Evolutionary conservation across 2,329 filamentous ascomycete species (phyloP), one percentile per base, ranked within the genome.

Genomic region (Cryphonectria nitschkei): DNA sequence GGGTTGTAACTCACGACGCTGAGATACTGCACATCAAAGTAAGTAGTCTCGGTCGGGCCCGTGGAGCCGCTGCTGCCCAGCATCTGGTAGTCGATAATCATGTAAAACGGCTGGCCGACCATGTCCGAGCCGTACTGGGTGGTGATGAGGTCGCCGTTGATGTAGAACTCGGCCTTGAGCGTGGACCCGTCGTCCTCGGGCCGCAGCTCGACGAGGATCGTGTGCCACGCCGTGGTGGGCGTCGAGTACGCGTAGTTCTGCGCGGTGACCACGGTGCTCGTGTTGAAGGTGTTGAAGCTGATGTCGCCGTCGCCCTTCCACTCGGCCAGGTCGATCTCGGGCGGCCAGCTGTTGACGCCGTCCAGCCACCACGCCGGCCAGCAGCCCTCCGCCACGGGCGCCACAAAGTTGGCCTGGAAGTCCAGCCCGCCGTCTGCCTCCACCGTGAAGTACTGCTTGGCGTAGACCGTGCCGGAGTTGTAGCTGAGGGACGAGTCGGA

Each of bases 361-460:
- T 84, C 87, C 9, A 87, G 77, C 86, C 86, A 88, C 74, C 88
- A 88, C 0, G 86, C 86, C 0, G 86, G 86, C 86, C 86, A 88
- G 0, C 84, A 86, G 16, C 84, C 81, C 73, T 80, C 78, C 0
- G 75, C 77, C 0, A 81, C 81, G 32, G 81, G 79, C 9, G 81
- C 81, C 69, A 76, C 77, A 68, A 83, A 79, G 70, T 82, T 79
- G 62, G 79, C 81, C 34, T 73, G 72, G 73, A 82, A 82, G 72
- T 82, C 81, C 68, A 80, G 81, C 2, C 81, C 81, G 11, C 80
- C 80, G 62, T 78, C 78, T 1, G 72, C 70, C 56, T 76, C 69
- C 60, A 82, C 80, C 34, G 75, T 81, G 72, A 82, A 82, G 69
- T 79, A 76, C 68, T 81, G 77, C 72, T 79, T 80, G 65, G 80